Conservation (phyloP, 805 yeast species). For the Ogataea angusta region DNA sequence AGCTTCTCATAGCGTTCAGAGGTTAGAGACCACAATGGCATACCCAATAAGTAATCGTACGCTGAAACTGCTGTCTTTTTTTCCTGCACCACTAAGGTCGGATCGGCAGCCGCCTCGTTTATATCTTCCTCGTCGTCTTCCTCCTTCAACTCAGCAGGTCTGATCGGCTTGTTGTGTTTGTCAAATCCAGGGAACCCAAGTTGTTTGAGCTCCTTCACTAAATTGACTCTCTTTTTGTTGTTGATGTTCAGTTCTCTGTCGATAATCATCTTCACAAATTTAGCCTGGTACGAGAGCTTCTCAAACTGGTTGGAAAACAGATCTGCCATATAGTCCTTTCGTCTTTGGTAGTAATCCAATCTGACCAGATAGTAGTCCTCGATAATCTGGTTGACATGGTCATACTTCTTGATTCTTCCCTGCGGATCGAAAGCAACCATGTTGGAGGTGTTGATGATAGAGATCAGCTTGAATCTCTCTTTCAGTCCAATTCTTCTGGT, state of each 20-base stretch:
- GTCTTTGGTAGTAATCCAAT: slow-evolving; percentile 82
- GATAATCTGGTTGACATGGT: slow-evolving; percentile 70
- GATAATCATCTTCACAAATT: slow-evolving; percentile 87
- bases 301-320: slow-evolving; percentile 72
- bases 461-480: slow-evolving; percentile 76
- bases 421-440: slow-evolving; percentile 95
- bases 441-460: slow-evolving; percentile 68
- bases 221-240: slow-evolving; percentile 64
- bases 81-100: slow-evolving; percentile 39
- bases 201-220: slow-evolving; percentile 60
- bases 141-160: slow-evolving; percentile 30
- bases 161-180: slow-evolving; percentile 62
- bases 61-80: slow-evolving; percentile 53
- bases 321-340: slow-evolving; percentile 76
- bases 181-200: slow-evolving; percentile 75
- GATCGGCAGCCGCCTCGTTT: slow-evolving; percentile 34
- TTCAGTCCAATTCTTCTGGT: slow-evolving; percentile 71
- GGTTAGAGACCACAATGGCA: slow-evolving; percentile 93
- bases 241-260: slow-evolving; percentile 67
- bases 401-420: slow-evolving; percentile 84
- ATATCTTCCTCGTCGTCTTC: slow-evolving; percentile 42
- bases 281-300: slow-evolving; percentile 75
- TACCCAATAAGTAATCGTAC: slow-evolving; percentile 84
- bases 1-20: slow-evolving; percentile 82
- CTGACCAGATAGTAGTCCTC: slow-evolving; percentile 83